Conservation (phyloP, 2,329 filamentous ascomycete species). For the Cryphonectria nitschkei region DNA sequence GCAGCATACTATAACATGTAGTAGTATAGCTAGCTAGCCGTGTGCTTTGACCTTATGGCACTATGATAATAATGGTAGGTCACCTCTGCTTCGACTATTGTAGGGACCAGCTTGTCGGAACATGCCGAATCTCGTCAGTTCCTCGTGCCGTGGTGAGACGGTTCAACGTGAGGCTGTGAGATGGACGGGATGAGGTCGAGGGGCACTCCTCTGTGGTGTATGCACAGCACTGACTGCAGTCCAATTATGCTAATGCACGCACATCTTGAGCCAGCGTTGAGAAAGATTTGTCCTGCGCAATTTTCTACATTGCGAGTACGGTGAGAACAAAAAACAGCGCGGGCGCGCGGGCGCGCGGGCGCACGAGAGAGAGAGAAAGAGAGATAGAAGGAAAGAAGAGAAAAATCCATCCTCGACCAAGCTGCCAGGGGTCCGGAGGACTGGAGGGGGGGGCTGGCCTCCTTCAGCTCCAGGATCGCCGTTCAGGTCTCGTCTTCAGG, state of each 20-base stretch:
- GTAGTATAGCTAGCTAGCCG: not conserved
- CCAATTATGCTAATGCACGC: not conserved
- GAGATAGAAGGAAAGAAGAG: not conserved
- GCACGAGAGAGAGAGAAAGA: too few relatives aligned
- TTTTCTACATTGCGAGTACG: not conserved
- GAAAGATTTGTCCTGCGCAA: too few relatives aligned
- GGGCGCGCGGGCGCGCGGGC: too few relatives aligned
- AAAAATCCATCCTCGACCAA: not conserved
- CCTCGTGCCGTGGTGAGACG: not conserved
- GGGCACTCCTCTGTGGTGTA: not conserved
- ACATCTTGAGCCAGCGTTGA: not conserved
- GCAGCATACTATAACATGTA: not conserved
- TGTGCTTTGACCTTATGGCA: not conserved
- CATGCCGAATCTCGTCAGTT: slow-evolving; percentile 1
- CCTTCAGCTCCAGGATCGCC: not conserved
- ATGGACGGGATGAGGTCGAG: not conserved
- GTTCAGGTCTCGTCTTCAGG: slow-evolving; percentile 1
- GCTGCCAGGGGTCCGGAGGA: not conserved
- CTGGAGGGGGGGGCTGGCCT: not conserved
- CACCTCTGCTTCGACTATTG: not conserved
- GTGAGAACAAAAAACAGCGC: not conserved
- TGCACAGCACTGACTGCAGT: not conserved
- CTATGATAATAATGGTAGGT: not conserved
- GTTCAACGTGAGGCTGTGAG: not conserved
- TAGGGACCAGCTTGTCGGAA: slow-evolving; percentile 2